phyloP scores from a whole-genome alignment of 495 filamentous ascomycete genomes.

The Penicillium waksmanii region DNA sequence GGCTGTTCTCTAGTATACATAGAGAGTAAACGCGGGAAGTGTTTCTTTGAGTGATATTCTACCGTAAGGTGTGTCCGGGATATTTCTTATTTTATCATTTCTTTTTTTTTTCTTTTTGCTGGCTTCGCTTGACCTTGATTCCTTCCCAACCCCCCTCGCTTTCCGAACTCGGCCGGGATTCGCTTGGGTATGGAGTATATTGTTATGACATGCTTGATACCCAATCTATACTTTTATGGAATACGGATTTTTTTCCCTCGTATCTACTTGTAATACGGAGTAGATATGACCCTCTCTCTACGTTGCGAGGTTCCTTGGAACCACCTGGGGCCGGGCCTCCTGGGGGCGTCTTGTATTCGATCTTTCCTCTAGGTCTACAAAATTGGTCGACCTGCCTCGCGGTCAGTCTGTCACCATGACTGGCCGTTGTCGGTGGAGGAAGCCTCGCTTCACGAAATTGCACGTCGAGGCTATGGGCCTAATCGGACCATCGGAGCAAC shows the following conservation, averaged over 20 bases:
- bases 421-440: slow-evolving; percentile 16
- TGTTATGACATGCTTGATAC: slow-evolving; percentile 2
- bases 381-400: slow-evolving; percentile 9
- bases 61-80: not conserved
- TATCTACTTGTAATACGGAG: slow-evolving; percentile 3
- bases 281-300: not conserved
- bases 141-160: not conserved
- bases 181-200: slow-evolving; percentile 3
- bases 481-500: slow-evolving; percentile 4
- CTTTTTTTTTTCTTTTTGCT: slow-evolving; percentile 1
- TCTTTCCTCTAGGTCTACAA: not conserved
- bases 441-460: slow-evolving; percentile 3
- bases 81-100: slow-evolving; percentile 11
- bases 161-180: slow-evolving; percentile 7
- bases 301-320: slow-evolving; percentile 1
- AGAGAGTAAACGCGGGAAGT: slow-evolving; percentile 23
- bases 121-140: slow-evolving; percentile 17
- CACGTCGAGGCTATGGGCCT: not conserved
- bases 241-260: slow-evolving; percentile 1
- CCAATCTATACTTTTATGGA: slow-evolving; percentile 4
- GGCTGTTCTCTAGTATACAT: not conserved
- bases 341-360: slow-evolving; percentile 6
- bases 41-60: slow-evolving; percentile 4
- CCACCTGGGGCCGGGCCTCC: not conserved
- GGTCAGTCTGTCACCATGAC: slow-evolving; percentile 22